Percentiles rank a stretch among this genome's conserved stretches.
Conservation (phyloP, 2,329 filamentous ascomycete genomes). For the Botrytis fragariae region DNA sequence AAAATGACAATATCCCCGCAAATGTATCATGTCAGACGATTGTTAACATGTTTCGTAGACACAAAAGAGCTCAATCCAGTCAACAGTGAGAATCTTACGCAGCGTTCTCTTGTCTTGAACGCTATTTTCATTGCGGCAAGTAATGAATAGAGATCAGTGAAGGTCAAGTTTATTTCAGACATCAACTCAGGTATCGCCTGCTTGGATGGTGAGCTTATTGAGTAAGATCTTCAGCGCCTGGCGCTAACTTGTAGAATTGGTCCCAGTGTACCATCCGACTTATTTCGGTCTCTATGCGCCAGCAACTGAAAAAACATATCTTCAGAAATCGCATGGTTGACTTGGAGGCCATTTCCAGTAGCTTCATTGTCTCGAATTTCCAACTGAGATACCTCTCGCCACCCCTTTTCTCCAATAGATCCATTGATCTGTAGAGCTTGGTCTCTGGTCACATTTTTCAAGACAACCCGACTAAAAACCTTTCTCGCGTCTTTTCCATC, state of each 20-base stretch:
- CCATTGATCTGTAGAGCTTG: background rate
- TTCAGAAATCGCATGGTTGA: constrained; percentile 10
- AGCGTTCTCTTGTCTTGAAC: no score
- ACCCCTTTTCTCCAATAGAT: background rate
- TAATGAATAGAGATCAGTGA: no score
- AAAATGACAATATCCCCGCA: background rate
- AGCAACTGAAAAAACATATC: background rate
- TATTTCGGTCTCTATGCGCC: background rate
- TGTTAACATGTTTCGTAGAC: no score
- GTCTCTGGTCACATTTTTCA: background rate
- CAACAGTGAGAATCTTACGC: no score
- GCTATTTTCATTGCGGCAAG: no score
- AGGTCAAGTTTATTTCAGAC: no score
- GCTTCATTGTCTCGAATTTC: background rate
- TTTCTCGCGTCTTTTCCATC: background rate
- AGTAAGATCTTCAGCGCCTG: no score
- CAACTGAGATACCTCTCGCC: background rate
- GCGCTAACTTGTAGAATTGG: background rate
- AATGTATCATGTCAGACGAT: no score
- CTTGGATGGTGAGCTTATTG: no score
- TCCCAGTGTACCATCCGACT: no score
- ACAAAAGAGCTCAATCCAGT: no score
- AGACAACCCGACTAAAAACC: background rate
- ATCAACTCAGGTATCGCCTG: no score
- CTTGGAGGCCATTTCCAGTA: background rate